Conservation (phyloP, 2,329 filamentous ascomycete genomes). For the Dactylella cylindrospora region DNA sequence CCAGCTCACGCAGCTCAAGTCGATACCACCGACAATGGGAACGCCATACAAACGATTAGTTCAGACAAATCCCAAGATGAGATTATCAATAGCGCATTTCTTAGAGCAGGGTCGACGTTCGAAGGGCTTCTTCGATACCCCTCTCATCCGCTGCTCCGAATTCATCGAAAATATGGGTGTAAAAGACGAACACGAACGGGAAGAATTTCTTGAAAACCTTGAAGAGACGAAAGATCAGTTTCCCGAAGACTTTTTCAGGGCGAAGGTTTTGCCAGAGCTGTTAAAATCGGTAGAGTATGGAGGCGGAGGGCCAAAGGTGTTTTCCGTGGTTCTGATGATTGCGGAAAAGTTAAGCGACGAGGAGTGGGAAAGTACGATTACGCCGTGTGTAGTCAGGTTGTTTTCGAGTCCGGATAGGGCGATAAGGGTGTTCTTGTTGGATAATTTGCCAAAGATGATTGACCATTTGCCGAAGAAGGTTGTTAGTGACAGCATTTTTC, state of each 20-base stretch:
- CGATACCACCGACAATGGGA: slow-evolving; percentile 83
- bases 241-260: slow-evolving; percentile 95
- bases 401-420: slow-evolving; percentile 91
- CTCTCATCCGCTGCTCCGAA: slow-evolving; percentile 86
- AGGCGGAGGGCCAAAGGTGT: slow-evolving; percentile 88
- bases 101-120: slow-evolving; percentile 81
- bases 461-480: slow-evolving; percentile 82
- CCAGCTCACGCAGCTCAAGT: slow-evolving; percentile 81
- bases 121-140: slow-evolving; percentile 88
- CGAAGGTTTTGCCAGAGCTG: slow-evolving; percentile 91
- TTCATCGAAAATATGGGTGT: slow-evolving; percentile 90
- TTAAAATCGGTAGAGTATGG: slow-evolving; percentile 99
- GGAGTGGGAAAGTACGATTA: slow-evolving; percentile 82
- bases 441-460: slow-evolving; percentile 87
- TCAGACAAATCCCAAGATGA: slow-evolving; percentile 83
- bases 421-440: slow-evolving; percentile 84
- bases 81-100: slow-evolving; percentile 80
- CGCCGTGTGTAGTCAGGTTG: slow-evolving; percentile 79
- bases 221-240: slow-evolving; percentile 89
- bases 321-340: slow-evolving; percentile 86
- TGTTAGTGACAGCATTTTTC: slow-evolving; percentile 96
- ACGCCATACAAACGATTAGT: slow-evolving; percentile 85
- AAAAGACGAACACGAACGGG: slow-evolving; percentile 79
- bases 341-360: slow-evolving; percentile 81
- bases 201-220: slow-evolving; percentile 80